phyloP scores from a whole-genome alignment of 192 early-diverging fungal genomes.

The Entophlyctis helioformis region DNA sequence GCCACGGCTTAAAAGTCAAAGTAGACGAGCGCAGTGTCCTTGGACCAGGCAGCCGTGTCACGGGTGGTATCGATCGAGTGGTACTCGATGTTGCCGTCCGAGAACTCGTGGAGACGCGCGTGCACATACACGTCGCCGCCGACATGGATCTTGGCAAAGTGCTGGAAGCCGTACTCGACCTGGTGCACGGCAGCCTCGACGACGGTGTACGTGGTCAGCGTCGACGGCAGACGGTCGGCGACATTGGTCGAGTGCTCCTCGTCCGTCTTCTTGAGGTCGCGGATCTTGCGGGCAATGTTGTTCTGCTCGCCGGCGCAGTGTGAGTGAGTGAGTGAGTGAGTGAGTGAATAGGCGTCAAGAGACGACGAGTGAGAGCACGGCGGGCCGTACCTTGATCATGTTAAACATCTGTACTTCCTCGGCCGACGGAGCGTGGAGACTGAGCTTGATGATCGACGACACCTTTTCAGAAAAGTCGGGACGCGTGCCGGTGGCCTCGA shows the following conservation, averaged over 20 bases:
- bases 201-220: conserved; percentile 18
- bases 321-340: not conserved
- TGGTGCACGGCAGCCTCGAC: conserved; percentile 36
- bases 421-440: not conserved
- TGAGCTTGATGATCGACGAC: not conserved
- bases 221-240: no score
- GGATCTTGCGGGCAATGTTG: conserved; percentile 1
- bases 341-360: no score
- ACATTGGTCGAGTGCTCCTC: conserved; percentile 14
- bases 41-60: conserved; percentile 42
- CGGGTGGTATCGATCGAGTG: conserved; percentile 36
- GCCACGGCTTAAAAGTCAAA: no score
- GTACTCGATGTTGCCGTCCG: conserved; percentile 22
- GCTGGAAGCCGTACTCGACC: conserved; percentile 38
- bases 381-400: not conserved
- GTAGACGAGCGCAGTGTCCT: no score
- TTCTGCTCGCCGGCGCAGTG: not conserved
- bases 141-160: conserved; percentile 43
- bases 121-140: conserved; percentile 39
- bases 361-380: not conserved
- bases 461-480: no score
- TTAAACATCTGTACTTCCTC: not conserved
- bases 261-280: conserved; percentile 2
- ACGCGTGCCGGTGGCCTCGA: no score
- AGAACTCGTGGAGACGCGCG: conserved; percentile 33